Conservation (phyloP, 805 yeast species). For the Jamesozyma jinghongensis region DNA sequence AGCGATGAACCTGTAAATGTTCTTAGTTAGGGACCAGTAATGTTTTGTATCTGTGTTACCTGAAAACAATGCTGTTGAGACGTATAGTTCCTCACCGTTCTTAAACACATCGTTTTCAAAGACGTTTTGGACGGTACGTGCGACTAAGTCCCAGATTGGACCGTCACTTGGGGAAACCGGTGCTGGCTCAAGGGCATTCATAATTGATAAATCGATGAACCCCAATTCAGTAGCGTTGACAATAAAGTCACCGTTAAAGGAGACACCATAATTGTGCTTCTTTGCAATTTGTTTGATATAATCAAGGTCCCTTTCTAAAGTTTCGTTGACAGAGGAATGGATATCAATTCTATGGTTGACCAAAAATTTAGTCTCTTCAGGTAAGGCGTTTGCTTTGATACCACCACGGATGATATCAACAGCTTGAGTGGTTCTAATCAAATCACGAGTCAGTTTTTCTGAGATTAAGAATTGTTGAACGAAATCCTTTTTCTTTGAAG, state of each 20-base stretch:
- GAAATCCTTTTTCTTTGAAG: slow-evolving; percentile 27
- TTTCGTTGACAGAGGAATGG: slow-evolving; percentile 41
- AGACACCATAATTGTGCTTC: slow-evolving; percentile 40
- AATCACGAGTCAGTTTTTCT: slow-evolving; percentile 25
- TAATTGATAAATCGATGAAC: slow-evolving; percentile 18
- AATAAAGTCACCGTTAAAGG: slow-evolving; percentile 15
- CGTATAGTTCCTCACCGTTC: slow-evolving; percentile 21
- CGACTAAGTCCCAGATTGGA: slow-evolving; percentile 35
- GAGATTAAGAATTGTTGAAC: slow-evolving; percentile 24
- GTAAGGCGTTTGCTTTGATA: slow-evolving; percentile 66
- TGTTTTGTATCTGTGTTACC: slow-evolving; percentile 57
- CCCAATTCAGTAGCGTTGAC: slow-evolving; percentile 25
- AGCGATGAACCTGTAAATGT: slow-evolving; percentile 43
- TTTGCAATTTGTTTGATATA: slow-evolving; percentile 38
- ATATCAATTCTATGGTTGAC: slow-evolving; percentile 59
- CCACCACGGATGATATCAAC: slow-evolving; percentile 64
- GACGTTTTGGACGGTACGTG: slow-evolving; percentile 47
- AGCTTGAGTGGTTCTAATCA: slow-evolving; percentile 57
- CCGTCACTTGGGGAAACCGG: slow-evolving; percentile 32
- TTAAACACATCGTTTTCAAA: slow-evolving; percentile 40
- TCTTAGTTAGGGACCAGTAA: slow-evolving; percentile 47
- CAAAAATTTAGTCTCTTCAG: slow-evolving; percentile 47
- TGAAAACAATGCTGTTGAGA: slow-evolving; percentile 44
- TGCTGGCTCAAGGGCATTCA: slow-evolving; percentile 31
- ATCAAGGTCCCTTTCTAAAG: slow-evolving; percentile 31